Base-by-base conservation (phyloP, 768 basidiomycete genomes). In the Lanmaoa rubissima region DNA sequence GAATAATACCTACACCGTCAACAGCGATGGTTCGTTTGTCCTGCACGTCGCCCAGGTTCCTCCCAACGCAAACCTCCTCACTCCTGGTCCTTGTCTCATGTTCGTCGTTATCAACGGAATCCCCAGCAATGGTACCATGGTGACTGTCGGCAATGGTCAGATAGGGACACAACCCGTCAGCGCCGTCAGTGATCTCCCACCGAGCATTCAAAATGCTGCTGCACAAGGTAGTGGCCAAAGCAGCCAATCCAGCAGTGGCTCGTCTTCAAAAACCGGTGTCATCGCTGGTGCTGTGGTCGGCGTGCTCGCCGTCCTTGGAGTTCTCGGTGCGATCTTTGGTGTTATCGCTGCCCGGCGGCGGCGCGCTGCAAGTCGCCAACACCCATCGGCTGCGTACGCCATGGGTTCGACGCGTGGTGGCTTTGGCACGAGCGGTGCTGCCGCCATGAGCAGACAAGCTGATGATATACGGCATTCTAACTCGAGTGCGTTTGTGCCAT, bases 61-160 rank as follows among this genome's bases (percentile, higher is more conserved):
- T 2, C 89, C 92, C 0, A 93, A 90, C 74, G 75, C 94, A 12
- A 88, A 91, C 69, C 69, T 98, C 63, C 84, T 97, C 78, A 87
- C 90, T 58, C 96, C 96, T 16, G 95, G 95, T 12, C 94, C 96
- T 11, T 89, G 84, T 2, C 78, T 95, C 60, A 62, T 96, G 59
- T 97, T 83, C 67, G 88, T 96, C 60, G 87, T 85, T 34, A 78
- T 97, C 62, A 79, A 87, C 64, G 94, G 93, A 34, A 85, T 98
- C 21, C 95, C 94, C 1, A 88, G 86, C 55, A 87, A 86, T 58
- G 94, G 88, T 2, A 82, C 83, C 3, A 81, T 81, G 71, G 79
- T 95, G 53, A 89, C 84, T 58, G 79, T 94, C 41, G 96, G 96
- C 10, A 87, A 75, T 56, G 94, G 95, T 12, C 74, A 85, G 59